Conservation (phyloP, 2,329 filamentous ascomycete species). For the Amesomyces nigricolor region DNA sequence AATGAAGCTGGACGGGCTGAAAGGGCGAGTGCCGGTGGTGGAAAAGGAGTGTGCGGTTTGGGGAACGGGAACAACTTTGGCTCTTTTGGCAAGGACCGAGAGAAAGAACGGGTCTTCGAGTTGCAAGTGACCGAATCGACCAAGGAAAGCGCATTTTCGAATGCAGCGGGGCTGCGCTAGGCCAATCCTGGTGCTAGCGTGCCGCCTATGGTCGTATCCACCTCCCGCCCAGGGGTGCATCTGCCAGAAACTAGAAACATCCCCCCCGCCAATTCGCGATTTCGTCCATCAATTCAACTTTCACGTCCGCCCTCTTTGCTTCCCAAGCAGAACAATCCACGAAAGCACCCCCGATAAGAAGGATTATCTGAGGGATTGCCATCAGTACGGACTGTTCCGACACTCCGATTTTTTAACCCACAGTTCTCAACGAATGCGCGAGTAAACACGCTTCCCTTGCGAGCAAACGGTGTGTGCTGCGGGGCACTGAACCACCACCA, state of each 20-base stretch:
- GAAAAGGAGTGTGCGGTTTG: constrained; percentile 24
- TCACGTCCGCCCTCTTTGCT: no score
- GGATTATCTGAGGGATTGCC: background rate
- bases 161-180: constrained; percentile 10
- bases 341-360: no score
- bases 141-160: constrained; percentile 18
- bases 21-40: constrained; percentile 10
- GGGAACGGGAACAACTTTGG: constrained; percentile 5
- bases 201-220: constrained; percentile 1
- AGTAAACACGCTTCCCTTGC: background rate
- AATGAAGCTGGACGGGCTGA: constrained; percentile 10
- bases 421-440: constrained; percentile 7
- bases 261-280: background rate
- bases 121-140: constrained; percentile 15
- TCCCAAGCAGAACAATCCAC: no score
- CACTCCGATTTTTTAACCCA: no score
- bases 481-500: constrained; percentile 17
- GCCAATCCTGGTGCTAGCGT: constrained; percentile 1
- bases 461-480: constrained; percentile 11
- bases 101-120: constrained; percentile 19
- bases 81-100: constrained; percentile 2
- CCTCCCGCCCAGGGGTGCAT: background rate
- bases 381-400: background rate
- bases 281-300: no score
- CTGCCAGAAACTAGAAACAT: background rate